phyloP scores from a whole-genome alignment of 768 basidiomycete genomes.

The Boletales sp. region DNA sequence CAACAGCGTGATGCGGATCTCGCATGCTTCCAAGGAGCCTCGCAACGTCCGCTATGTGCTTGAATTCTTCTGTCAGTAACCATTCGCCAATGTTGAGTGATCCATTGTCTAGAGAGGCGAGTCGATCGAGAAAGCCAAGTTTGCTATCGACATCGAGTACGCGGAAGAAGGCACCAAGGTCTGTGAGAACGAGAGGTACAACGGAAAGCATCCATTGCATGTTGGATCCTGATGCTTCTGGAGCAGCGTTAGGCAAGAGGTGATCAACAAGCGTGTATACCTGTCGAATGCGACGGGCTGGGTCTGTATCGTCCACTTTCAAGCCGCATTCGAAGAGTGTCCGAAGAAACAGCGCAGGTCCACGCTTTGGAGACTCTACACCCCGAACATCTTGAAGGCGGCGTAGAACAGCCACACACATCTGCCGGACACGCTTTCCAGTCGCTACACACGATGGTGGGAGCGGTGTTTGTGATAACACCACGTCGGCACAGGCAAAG shows the following conservation, averaged over 20 bases:
- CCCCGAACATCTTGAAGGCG: conserved; percentile 33
- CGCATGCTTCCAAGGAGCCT: conserved; percentile 31
- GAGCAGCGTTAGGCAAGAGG: conserved; percentile 42
- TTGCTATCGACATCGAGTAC: conserved; percentile 55
- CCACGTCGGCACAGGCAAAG: conserved; percentile 51
- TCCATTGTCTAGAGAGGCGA: conserved; percentile 51
- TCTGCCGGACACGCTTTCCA: conserved; percentile 42
- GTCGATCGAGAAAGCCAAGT: conserved; percentile 48
- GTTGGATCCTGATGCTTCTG: conserved; percentile 28
- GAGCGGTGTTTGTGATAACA: conserved; percentile 39
- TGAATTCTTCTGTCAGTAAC: conserved; percentile 63
- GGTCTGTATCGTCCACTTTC: conserved; percentile 44
- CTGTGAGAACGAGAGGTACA: conserved; percentile 53
- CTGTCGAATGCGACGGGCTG: conserved; percentile 53
- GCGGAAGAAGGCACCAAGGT: conserved; percentile 54
- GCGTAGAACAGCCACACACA: conserved; percentile 50
- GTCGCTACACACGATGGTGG: conserved; percentile 9
- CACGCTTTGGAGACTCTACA: conserved; percentile 31
- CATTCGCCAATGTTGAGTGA: conserved; percentile 43
- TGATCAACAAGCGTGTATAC: conserved; percentile 54
- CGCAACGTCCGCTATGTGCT: conserved; percentile 42
- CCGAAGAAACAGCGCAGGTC: conserved; percentile 52
- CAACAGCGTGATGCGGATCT: conserved; percentile 35
- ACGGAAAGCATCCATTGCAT: conserved; percentile 50
- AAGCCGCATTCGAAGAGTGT: conserved; percentile 52